Conservation (phyloP, 495 filamentous ascomycete genomes). For the Xylaria flabelliformis region DNA sequence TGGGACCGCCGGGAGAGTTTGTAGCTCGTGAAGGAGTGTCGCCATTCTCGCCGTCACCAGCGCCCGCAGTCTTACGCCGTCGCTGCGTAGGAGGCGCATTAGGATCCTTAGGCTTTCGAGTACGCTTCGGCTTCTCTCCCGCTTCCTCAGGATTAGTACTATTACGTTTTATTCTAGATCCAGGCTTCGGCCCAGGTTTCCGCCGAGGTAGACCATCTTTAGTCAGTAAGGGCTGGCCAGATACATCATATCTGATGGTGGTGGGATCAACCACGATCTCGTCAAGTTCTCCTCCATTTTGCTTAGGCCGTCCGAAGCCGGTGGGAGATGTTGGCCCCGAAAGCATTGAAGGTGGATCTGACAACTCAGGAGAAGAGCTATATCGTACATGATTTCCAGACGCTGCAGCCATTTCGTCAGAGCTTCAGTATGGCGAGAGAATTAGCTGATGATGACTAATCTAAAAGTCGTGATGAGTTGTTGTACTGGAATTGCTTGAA, state of each 20-base stretch:
- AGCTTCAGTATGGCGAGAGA: not conserved
- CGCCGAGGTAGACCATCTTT: slow-evolving; percentile 55
- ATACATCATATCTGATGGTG: slow-evolving; percentile 40
- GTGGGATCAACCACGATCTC: slow-evolving; percentile 42
- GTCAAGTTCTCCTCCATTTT: slow-evolving; percentile 36
- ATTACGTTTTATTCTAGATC: slow-evolving; percentile 51
- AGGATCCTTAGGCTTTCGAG: slow-evolving; percentile 63
- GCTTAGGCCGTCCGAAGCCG: slow-evolving; percentile 33
- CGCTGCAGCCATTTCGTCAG: slow-evolving; percentile 35
- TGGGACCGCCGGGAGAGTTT: slow-evolving; percentile 21
- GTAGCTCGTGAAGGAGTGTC: slow-evolving; percentile 31
- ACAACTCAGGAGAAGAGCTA: slow-evolving; percentile 42
- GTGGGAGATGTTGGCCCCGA: slow-evolving; percentile 36
- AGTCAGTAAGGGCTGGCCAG: slow-evolving; percentile 46
- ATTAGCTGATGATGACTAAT: slow-evolving; percentile 16
- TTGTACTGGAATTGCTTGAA: not conserved
- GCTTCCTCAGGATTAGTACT: slow-evolving; percentile 47
- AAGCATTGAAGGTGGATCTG: slow-evolving; percentile 41
- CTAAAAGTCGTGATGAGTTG: not conserved
- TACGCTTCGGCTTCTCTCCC: slow-evolving; percentile 58
- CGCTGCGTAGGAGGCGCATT: slow-evolving; percentile 59
- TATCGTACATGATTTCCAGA: slow-evolving; percentile 31
- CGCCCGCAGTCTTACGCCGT: slow-evolving; percentile 54
- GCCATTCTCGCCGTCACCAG: slow-evolving; percentile 40
- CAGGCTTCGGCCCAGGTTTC: slow-evolving; percentile 61